Evolutionary conservation across 176 grass and related monocot species (phyloP), one percentile per base, ranked within the genome.

Genomic region (Oryza australiensis): DNA sequence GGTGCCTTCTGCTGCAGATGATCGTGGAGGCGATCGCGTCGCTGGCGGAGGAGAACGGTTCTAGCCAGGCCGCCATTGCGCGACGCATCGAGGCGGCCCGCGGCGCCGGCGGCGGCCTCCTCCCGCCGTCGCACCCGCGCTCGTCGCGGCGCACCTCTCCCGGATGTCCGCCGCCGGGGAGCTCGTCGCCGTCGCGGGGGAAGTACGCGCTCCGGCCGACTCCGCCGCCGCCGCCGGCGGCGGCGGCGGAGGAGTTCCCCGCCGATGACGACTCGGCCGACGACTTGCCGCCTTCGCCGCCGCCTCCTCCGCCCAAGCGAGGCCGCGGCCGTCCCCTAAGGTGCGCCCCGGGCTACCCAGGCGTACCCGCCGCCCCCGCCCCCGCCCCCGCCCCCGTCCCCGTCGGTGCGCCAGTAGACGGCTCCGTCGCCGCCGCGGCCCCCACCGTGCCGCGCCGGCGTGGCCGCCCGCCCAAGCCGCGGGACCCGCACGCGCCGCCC

Each of bases 261-360:
- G 43, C 20, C 48, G 80, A 86, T 33, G 70, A 78, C 2, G 77
- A 82, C n/a, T 86, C 79, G 3, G 67, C 70, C 7, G 68, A 68
- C 33, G 78, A 45, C 45, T 48, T 34, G 27, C 67, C 35, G 23
- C 67, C 23, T 11, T 18, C 16, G 38, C 76, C 28, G n/a, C 79
- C 51, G 0, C 62, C 76, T 3, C 66, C 18, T 22, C 33, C 76
- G 23, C 64, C 72, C 5, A 91, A 92, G 86, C 83, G 89, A 62
- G 89, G 89, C 5, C 92, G 93, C 37, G 93, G 93, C 5, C 83
- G 93, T 12, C 93, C 92, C 93, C 87, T 12, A 95, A 95, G 75
- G 79, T 43, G 43, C 86, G 84, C 4, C 60, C 49, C 77, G 2
- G 87, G 71, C 42, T 73, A 85, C 72, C 29, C 80, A 23, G 66